Conservation (phyloP, 2,329 filamentous ascomycete species). For the Fusarium protoensiforme region DNA sequence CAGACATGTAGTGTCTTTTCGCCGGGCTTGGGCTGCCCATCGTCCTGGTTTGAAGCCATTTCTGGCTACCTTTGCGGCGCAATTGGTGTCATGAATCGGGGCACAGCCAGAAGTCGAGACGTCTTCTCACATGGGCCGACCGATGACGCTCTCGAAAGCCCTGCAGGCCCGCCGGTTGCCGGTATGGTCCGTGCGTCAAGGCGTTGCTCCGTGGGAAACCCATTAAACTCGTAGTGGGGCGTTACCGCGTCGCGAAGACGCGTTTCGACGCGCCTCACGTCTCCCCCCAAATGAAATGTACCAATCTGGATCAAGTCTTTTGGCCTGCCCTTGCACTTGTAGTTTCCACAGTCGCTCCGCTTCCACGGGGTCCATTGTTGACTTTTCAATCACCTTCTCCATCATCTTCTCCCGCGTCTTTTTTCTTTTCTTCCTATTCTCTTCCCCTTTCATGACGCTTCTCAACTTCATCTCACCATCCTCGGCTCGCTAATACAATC, state of each 20-base stretch:
- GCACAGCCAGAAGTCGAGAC: constrained; percentile 10
- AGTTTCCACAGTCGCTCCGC: constrained; percentile 37
- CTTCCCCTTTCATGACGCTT: constrained; percentile 28
- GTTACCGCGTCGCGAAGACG: constrained; percentile 44
- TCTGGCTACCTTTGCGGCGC: constrained; percentile 45
- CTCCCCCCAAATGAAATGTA: constrained; percentile 26
- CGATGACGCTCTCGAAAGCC: constrained; percentile 42
- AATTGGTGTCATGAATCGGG: constrained; percentile 42
- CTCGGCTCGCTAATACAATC: constrained; percentile 36
- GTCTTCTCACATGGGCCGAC: constrained; percentile 38
- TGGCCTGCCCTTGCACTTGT: constrained; percentile 23
- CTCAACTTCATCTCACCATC: constrained; percentile 15
- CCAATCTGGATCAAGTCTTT: constrained; percentile 42
- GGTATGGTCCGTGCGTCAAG: constrained; percentile 34
- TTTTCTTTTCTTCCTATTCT: neutral
- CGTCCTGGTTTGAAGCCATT: constrained; percentile 48
- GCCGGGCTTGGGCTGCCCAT: constrained; percentile 38
- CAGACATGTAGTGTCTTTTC: constrained; percentile 52
- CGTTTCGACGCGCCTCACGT: constrained; percentile 47
- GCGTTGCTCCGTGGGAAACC: constrained; percentile 35
- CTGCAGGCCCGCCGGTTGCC: constrained; percentile 12
- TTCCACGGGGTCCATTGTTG: constrained; percentile 28
- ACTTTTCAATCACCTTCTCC: constrained; percentile 22
- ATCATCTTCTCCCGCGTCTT: constrained; percentile 9
- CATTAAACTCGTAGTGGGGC: constrained; percentile 48